These are phyloP conservation scores for Ogataea pilisensis DNA, from an alignment of 805 yeast species.

Conservation along the genomic window DNA sequence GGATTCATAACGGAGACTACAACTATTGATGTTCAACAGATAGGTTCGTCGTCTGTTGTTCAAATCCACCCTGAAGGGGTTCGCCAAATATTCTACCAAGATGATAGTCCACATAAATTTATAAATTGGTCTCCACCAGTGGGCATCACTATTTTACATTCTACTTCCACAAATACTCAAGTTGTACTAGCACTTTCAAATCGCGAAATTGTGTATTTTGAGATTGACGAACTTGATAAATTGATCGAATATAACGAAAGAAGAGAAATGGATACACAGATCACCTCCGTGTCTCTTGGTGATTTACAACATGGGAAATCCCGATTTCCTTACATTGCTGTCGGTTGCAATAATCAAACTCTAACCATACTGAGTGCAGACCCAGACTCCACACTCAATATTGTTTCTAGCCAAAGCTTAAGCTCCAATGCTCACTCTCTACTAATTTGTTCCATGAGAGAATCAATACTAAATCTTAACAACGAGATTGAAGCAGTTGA, in stretches of 20 bases:
- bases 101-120: conserved; percentile 28
- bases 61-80: conserved; percentile 75
- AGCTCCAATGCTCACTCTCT: conserved; percentile 36
- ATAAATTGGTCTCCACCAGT: conserved; percentile 82
- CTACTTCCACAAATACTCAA: conserved; percentile 64
- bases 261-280: conserved; percentile 47
- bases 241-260: conserved; percentile 68
- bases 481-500: conserved; percentile 13
- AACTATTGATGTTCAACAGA: conserved; percentile 65
- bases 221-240: conserved; percentile 59
- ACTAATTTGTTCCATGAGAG: conserved; percentile 29
- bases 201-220: conserved; percentile 77
- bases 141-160: conserved; percentile 58
- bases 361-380: conserved; percentile 64
- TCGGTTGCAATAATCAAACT: conserved; percentile 69
- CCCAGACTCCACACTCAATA: conserved; percentile 54
- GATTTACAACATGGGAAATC: conserved; percentile 44
- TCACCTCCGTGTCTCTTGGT: conserved; percentile 48
- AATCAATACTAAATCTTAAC: conserved; percentile 3
- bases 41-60: conserved; percentile 58
- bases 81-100: conserved; percentile 43
- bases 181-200: conserved; percentile 68
- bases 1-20: conserved; percentile 52
- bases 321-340: conserved; percentile 55
- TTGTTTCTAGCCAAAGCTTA: conserved; percentile 61